Percentiles rank a stretch among this genome's conserved stretches.
Conservation (phyloP, 2,329 filamentous ascomycete species). For the Aspergillus ibericus region DNA sequence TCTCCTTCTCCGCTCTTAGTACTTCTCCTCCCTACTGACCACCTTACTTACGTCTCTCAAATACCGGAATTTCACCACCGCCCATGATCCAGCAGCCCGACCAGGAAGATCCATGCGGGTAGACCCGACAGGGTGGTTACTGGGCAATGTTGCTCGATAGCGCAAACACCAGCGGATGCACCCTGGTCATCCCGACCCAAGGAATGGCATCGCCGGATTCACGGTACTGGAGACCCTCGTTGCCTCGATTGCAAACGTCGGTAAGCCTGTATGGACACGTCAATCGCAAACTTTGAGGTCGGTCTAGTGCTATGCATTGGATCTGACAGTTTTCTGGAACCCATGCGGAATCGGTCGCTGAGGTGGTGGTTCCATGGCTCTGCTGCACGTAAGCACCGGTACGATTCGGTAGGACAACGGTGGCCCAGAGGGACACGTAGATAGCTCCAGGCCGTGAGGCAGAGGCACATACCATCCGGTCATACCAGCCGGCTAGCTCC, state of each 20-base stretch:
- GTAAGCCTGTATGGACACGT: background rate
- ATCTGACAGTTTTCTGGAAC: background rate
- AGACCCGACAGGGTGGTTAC: constrained; percentile 22
- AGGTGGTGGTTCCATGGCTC: background rate
- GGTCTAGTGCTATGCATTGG: background rate
- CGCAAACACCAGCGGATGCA: background rate
- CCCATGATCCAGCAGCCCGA: background rate
- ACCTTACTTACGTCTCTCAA: background rate
- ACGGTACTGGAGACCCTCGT: background rate
- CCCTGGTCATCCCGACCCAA: background rate
- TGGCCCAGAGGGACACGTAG: background rate
- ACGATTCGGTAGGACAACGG: background rate
- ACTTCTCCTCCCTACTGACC: background rate
- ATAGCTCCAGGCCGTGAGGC: background rate
- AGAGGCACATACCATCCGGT: background rate
- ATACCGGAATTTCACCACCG: background rate
- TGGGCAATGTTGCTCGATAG: constrained; percentile 4
- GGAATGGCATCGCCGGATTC: background rate
- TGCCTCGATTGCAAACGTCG: background rate
- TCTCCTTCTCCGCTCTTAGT: background rate
- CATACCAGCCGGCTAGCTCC: too few relatives aligned
- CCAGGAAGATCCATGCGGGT: constrained; percentile 8
- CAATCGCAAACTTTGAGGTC: background rate
- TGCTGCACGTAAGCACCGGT: background rate
- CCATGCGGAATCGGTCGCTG: background rate